Conservation (phyloP, 345 rosid genomes). For the Rhodomyrtus tomentosa region DNA sequence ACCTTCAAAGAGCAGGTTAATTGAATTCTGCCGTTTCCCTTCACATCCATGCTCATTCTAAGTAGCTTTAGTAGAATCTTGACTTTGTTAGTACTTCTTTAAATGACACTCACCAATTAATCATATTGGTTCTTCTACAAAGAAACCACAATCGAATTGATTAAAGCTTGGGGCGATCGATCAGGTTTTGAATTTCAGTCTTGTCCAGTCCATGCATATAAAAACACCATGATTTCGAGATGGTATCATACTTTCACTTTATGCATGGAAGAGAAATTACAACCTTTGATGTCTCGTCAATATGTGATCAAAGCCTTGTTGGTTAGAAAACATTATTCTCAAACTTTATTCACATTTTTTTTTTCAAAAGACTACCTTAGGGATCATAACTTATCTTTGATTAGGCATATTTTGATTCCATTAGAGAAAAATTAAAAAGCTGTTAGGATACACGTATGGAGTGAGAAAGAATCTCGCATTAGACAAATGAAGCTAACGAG, state of each 20-base stretch:
- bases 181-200: neutral
- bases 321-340: neutral
- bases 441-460: neutral
- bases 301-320: neutral
- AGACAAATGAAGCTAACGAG: neutral
- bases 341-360: neutral
- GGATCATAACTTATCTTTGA: neutral
- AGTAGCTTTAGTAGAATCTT: neutral
- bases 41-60: neutral
- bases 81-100: neutral
- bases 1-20: neutral
- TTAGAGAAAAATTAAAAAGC: neutral
- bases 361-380: neutral
- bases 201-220: neutral
- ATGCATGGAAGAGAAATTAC: neutral
- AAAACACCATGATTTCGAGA: neutral
- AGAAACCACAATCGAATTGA: neutral
- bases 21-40: neutral
- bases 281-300: neutral
- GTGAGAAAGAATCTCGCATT: neutral
- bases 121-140: neutral
- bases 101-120: constrained; percentile 1
- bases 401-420: neutral
- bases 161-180: neutral
- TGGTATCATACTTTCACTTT: neutral